A percentile compares a stretch with the other conserved stretches of the same genome.
These are phyloP conservation scores for Ganoderma lucidum DNA, from an alignment of 1,284 basidiomycete species.

Conservation along the genomic window DNA sequence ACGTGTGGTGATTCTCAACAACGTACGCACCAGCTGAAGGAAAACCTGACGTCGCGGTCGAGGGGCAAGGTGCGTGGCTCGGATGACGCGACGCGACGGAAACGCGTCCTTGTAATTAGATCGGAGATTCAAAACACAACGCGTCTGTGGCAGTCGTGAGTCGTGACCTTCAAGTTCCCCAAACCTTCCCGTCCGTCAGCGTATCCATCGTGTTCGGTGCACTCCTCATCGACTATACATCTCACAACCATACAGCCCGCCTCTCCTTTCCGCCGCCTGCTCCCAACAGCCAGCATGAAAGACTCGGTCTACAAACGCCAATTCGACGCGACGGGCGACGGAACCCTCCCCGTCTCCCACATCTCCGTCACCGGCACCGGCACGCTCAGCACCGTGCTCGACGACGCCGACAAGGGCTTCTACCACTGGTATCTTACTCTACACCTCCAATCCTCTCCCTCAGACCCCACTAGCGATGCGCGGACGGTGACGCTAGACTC, in stretches of 20 bases:
- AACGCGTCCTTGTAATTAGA: neutral
- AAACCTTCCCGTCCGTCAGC: too few relatives aligned
- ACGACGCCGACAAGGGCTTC: slow-evolving; percentile 3
- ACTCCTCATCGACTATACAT: neutral
- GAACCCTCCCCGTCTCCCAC: neutral
- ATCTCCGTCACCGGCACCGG: slow-evolving; percentile 16
- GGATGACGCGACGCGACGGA: neutral
- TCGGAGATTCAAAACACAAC: neutral
- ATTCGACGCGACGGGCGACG: slow-evolving; percentile 10
- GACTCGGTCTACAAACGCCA: slow-evolving; percentile 18
- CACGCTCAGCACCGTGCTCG: slow-evolving; percentile 15
- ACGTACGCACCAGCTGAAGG: neutral
- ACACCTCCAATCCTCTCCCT: neutral
- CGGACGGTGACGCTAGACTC: slow-evolving; percentile 16
- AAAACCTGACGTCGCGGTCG: neutral
- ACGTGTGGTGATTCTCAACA: too few relatives aligned
- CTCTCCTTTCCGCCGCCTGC: neutral
- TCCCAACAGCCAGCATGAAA: neutral
- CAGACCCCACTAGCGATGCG: neutral
- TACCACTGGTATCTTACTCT: slow-evolving; percentile 18
- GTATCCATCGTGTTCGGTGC: neutral
- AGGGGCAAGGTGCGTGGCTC: neutral
- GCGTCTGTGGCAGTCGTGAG: slow-evolving; percentile 1
- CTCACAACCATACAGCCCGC: neutral
- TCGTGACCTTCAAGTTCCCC: too few relatives aligned